Evolutionary conservation across 2,329 filamentous ascomycete species (phyloP).

Genomic region (Pseudogymnoascus sp.): DNA sequence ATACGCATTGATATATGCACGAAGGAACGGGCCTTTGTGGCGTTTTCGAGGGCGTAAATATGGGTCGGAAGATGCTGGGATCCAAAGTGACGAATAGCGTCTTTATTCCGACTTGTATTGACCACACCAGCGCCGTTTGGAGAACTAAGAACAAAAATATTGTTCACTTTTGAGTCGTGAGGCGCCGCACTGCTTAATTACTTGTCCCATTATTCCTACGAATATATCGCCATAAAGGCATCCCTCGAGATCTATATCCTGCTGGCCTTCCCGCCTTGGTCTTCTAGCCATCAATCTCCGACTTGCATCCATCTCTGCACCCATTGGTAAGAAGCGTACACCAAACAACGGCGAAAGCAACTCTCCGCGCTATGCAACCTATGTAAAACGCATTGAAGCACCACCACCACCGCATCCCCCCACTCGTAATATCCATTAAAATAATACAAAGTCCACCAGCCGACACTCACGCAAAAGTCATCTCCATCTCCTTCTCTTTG

Average conservation of each 20-base stretch:
- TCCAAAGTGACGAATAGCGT: background rate
- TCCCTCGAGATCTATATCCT: background rate
- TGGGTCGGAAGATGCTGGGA: background rate
- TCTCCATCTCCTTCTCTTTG: constrained; percentile 66
- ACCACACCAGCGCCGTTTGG: background rate
- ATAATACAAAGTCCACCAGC: background rate
- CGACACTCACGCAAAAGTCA: constrained; percentile 59
- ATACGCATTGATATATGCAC: no score
- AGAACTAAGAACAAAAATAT: background rate
- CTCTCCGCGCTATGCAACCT: background rate
- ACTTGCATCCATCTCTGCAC: background rate
- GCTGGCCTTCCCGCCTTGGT: background rate
- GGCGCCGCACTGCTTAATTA: background rate
- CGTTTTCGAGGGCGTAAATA: no score
- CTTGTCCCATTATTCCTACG: background rate
- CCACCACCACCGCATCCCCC: background rate
- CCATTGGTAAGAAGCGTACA: background rate
- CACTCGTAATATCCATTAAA: background rate
- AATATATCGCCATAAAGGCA: constrained; percentile 1
- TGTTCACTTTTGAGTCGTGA: background rate
- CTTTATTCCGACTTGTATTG: background rate
- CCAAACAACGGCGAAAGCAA: background rate
- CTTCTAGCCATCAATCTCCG: background rate
- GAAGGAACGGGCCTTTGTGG: no score
- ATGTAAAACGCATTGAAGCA: constrained; percentile 1